Conservation (phyloP, 805 yeast genomes). For the Torulaspora maleeae region DNA sequence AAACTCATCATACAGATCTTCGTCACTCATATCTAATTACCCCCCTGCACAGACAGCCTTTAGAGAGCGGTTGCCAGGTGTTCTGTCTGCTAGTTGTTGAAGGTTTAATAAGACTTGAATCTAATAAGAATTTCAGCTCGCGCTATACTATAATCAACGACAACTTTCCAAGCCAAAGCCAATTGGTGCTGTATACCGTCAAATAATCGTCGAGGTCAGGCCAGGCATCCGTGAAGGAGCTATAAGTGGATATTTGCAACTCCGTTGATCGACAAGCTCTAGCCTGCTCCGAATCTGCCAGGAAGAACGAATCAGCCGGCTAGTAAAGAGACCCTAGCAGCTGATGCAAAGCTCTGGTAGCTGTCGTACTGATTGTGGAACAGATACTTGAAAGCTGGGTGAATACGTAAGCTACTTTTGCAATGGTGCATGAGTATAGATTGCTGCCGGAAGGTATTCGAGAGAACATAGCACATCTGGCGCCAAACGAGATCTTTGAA, state of each 20-base stretch:
- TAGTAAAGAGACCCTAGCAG: background rate
- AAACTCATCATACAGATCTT: constrained; percentile 71
- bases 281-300: too few relatives aligned
- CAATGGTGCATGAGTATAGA: constrained; percentile 24
- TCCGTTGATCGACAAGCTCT: too few relatives aligned
- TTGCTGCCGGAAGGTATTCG: constrained; percentile 23
- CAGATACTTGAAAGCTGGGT: background rate
- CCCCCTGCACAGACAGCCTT: background rate
- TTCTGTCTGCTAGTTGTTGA: background rate
- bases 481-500: constrained; percentile 27
- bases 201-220: too few relatives aligned
- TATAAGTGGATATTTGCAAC: too few relatives aligned
- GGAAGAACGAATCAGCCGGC: background rate
- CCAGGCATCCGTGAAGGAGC: too few relatives aligned
- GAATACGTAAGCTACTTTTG: background rate
- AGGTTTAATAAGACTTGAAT: background rate
- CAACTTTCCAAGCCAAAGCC: too few relatives aligned
- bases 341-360: background rate
- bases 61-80: background rate
- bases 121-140: too few relatives aligned
- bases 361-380: background rate
- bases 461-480: constrained; percentile 20
- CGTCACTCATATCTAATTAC: constrained; percentile 39
- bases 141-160: too few relatives aligned
- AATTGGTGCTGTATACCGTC: too few relatives aligned